Evolutionary conservation across 139 green algal genomes (phyloP), one percentile per base, ranked within the genome.

Genomic region (Chlamydomonas sp.): DNA sequence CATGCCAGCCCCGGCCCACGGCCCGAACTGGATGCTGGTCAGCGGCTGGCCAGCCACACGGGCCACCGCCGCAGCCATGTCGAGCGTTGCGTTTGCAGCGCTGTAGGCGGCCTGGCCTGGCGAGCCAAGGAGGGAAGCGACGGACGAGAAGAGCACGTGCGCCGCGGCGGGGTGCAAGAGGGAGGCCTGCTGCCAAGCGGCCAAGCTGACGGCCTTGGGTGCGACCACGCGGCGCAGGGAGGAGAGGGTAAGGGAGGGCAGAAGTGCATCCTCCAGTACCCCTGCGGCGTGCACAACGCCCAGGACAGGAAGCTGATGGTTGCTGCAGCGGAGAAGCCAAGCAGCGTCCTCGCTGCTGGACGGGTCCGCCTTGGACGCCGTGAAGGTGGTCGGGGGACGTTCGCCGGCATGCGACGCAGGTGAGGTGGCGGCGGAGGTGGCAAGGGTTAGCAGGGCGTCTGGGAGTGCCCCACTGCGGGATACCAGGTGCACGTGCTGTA

Each of bases 71-170:
- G 93, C 90, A 3, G 78, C 62, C 1, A 87, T 88, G 77, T 98
- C 95, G 69, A 98, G 90, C 5, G 88, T 88, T 9, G 94, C 90
- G 73, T 98, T 98, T 9, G 96, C 96, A 15, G 93, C 95, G 76
- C 85, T 85, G 84, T 98, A 98, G 89, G 95, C 97, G 79, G 92
- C 89, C 89, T 98, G 96, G 49, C 96, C 96, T 12, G 96, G 93
- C 0, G 94, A 96, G 64, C 96, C 96, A 67, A 98, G 85, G 58
- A 98, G 90, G 0, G 93, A 85, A 1, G 96, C 95, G 10, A 98
- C 93, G 1, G 93, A 97, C 18, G 94, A 97, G 91, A 98, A 98
- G 57, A 98, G 91, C 57, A 98, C 85, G 20, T 93, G 81, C 3
- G 90, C 59, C 4, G 79, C 74, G 15, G 57, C 49, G 57, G 88